Conservation (phyloP, 176 grass and related monocot genomes). For the Elymus sibiricus region DNA sequence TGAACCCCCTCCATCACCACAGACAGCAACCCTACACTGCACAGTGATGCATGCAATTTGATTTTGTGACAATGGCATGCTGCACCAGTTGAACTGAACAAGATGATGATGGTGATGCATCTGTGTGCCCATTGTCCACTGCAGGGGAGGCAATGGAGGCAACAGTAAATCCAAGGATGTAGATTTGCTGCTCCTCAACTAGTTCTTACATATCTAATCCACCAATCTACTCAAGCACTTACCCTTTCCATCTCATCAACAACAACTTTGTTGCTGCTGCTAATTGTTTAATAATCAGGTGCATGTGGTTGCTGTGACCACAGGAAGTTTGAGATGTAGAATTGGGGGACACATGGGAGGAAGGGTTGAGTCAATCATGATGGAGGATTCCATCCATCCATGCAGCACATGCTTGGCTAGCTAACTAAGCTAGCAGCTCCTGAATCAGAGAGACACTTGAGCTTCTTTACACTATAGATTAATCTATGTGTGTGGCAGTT, state of each 20-base stretch:
- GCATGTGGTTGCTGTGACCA: too few relatives aligned
- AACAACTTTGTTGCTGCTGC: background rate
- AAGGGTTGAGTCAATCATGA: too few relatives aligned
- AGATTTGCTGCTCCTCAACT: background rate
- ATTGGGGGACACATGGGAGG: too few relatives aligned
- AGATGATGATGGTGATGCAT: background rate
- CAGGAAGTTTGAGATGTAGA: too few relatives aligned
- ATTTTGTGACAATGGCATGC: too few relatives aligned
- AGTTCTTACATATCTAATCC: background rate
- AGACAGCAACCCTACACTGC: slow-evolving; percentile 14
- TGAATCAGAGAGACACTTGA: background rate
- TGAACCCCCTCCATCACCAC: background rate
- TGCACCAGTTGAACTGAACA: background rate
- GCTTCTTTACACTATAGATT: background rate
- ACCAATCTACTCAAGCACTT: background rate
- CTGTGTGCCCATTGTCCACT: slow-evolving; percentile 10
- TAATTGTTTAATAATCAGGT: too few relatives aligned
- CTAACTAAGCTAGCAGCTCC: background rate
- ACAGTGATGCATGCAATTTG: too few relatives aligned
- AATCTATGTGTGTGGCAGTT: background rate
- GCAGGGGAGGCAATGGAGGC: slow-evolving; percentile 5
- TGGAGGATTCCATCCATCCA: too few relatives aligned
- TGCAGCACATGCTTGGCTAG: slow-evolving; percentile 20
- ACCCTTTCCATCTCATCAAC: background rate
- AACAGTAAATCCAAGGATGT: background rate